These are phyloP conservation scores for Fusarium foetens DNA, from an alignment of 2,329 filamentous ascomycete species.

Conservation along the genomic window DNA sequence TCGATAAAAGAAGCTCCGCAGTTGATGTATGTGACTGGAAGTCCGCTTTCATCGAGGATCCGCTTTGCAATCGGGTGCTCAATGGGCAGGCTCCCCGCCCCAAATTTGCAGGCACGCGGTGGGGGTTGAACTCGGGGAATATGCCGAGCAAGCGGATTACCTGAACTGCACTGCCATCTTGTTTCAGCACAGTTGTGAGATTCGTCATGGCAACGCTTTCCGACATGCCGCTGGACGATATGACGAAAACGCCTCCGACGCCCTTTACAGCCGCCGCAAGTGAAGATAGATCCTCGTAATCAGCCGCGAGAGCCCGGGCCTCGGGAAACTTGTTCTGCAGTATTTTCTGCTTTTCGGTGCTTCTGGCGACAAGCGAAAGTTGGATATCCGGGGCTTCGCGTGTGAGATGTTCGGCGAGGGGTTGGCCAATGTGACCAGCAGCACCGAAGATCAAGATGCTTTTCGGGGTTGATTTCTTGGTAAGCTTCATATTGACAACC, in stretches of 20 bases:
- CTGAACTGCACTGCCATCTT: not conserved
- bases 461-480: not conserved
- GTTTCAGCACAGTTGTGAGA: rapidly evolving
- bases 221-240: not conserved
- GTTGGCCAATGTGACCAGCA: not conserved
- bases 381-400: not conserved
- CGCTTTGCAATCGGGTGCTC: not conserved
- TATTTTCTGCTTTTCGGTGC: rapidly evolving
- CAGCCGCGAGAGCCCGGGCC: rapidly evolving
- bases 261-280: not conserved
- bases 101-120: rapidly evolving
- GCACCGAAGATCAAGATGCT: not conserved
- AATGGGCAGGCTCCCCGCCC: not conserved
- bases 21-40: rapidly evolving
- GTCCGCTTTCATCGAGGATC: not conserved
- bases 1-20: not conserved
- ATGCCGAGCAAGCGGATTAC: not conserved
- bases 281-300: not conserved
- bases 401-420: not conserved
- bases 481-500: rapidly evolving
- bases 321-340: not conserved
- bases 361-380: not conserved
- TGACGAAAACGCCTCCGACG: rapidly evolving
- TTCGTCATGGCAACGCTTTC: not conserved
- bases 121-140: not conserved